phyloP scores from a whole-genome alignment of 2,329 filamentous ascomycete genomes.

The Colletotrichum somersetense region DNA sequence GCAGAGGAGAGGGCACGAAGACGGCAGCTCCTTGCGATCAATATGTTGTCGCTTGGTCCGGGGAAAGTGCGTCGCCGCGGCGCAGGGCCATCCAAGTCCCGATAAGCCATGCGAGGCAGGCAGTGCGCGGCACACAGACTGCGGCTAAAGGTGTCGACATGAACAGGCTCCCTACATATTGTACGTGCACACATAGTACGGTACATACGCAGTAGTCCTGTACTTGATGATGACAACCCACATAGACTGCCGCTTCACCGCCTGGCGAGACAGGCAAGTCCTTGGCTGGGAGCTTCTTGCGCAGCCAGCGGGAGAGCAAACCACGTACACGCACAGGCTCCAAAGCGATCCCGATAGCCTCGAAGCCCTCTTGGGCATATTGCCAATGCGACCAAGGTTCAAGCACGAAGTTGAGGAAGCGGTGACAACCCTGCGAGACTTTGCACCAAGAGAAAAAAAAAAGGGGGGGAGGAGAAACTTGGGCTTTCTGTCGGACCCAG shows the following conservation, averaged over 20 bases:
- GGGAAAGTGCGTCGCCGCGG: constrained; percentile 24
- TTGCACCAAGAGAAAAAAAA: neutral
- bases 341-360: constrained; percentile 25
- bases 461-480: constrained; percentile 1
- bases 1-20: neutral
- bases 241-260: constrained; percentile 33
- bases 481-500: constrained; percentile 37
- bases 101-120: constrained; percentile 30
- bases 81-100: constrained; percentile 39
- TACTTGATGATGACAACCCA: constrained; percentile 11
- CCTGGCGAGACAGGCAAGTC: constrained; percentile 35
- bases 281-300: constrained; percentile 28
- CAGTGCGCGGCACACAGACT: constrained; percentile 35
- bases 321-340: constrained; percentile 17
- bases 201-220: no score
- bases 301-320: constrained; percentile 16
- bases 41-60: constrained; percentile 21
- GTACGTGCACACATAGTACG: no score
- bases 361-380: constrained; percentile 31
- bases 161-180: constrained; percentile 1
- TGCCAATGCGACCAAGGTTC: constrained; percentile 32
- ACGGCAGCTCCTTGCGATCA: constrained; percentile 8
- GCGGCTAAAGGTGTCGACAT: constrained; percentile 22
- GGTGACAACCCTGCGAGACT: constrained; percentile 20
- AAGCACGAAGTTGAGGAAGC: constrained; percentile 35